Evolutionary conservation across 441 rosid genomes (phyloP).

Genomic region (California macrophylla): DNA sequence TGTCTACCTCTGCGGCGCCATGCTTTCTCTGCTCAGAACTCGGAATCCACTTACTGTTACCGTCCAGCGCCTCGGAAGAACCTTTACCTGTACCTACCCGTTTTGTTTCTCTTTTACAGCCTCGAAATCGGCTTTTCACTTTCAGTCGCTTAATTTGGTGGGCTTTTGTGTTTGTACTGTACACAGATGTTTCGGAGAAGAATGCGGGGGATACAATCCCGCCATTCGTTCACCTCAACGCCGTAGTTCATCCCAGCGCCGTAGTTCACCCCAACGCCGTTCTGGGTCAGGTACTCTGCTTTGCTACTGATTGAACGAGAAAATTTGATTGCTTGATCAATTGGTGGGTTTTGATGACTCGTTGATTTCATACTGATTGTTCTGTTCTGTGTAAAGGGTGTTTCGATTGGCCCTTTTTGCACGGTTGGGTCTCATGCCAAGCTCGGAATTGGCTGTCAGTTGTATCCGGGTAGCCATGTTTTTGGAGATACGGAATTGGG

Average conservation of each 20-base stretch:
- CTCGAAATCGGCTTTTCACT: constrained; percentile 7
- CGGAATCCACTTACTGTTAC: constrained; percentile 17
- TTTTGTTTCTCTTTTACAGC: constrained; percentile 22
- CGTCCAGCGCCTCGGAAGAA: constrained; percentile 27
- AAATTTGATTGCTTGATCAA: neutral
- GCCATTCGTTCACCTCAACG: constrained; percentile 39
- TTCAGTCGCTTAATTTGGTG: neutral
- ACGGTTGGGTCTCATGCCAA: constrained; percentile 63
- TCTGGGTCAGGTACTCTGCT: constrained; percentile 48
- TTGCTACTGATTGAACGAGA: neutral
- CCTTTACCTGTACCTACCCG: neutral
- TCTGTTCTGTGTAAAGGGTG: constrained; percentile 38
- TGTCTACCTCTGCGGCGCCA: constrained; percentile 6
- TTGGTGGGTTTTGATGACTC: neutral
- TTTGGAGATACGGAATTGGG: constrained; percentile 72
- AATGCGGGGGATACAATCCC: constrained; percentile 19
- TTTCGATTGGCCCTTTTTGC: constrained; percentile 72
- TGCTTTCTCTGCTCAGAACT: constrained; percentile 39
- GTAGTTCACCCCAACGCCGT: constrained; percentile 52
- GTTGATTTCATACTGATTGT: neutral
- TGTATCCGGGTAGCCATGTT: constrained; percentile 68
- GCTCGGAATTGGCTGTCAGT: constrained; percentile 63
- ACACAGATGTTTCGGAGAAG: constrained; percentile 31
- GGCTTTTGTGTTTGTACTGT: neutral
- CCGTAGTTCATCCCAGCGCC: constrained; percentile 23